Base-by-base conservation (phyloP, 805 yeast species). In the Deakozyma indianensis region DNA sequence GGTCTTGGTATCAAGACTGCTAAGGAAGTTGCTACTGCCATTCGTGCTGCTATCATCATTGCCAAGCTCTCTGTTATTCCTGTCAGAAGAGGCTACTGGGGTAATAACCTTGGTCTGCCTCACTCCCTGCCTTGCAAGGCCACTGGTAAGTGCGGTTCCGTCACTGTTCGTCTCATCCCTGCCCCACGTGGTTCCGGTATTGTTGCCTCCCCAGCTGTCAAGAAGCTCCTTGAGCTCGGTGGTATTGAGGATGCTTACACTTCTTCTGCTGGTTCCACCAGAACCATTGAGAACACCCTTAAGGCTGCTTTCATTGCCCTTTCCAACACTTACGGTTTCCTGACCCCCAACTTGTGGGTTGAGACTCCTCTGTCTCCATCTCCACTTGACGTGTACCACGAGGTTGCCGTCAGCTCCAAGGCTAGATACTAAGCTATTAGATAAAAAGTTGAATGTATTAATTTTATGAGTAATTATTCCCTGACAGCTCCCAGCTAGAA, bases 131-230 rank as follows among this genome's bases (percentile, higher is more conserved):
- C 96, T 66, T 73, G 81, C 75, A 92, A 92, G 87, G 86, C 88
- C 70, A 83, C 97, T 60, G 98, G 98, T 78, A 92, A 90, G 87
- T 92, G 97, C 79, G 98, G 98, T 82, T 90, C 97, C 73, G 97
- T 92, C 67, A 71, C 82, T 56, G 96, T 90, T 61, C 87, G 98
- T 81, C 62, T 92, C 69, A 88, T 92, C 69, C 98, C 98, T 74
- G 98, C 98, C 60, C 97, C 98, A 81, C 92, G 98, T 81, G 98
- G 98, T 90, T 87, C 95, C 71, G 97, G 96, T 83, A 85, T 92
- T 68, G 96, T 92, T 63, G 98, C 98, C 68, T 92, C 98, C 62
- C 97, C 98, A 71, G 96, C 95, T 61, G 97, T 92, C 71, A 90
- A 88, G 84, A 87, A 87, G 77, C 81, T 92, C 74, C 77, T 92